Evolutionary conservation across 805 yeast genomes (phyloP).

Genomic region (Ogataea siamensis): DNA sequence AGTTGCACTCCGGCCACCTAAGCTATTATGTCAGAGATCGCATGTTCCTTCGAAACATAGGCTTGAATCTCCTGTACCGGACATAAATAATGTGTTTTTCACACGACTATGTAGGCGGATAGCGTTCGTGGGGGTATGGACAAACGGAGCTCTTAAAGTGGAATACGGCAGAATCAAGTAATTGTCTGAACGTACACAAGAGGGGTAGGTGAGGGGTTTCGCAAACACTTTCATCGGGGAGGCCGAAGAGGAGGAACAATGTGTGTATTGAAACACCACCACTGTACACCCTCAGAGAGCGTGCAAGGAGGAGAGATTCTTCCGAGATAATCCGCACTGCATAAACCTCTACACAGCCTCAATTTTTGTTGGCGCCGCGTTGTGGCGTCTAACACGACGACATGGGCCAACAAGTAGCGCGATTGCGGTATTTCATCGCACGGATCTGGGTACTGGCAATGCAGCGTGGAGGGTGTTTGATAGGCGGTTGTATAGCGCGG

Average conservation of each 20-base stretch:
- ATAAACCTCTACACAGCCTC: slow-evolving; percentile 8
- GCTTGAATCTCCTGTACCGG: slow-evolving; percentile 1
- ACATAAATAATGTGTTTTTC: background rate
- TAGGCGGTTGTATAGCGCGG: no score
- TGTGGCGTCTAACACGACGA: no score
- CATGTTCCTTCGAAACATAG: no score
- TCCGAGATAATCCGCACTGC: slow-evolving; percentile 14
- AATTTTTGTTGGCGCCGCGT: no score
- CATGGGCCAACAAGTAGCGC: background rate
- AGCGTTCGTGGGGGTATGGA: slow-evolving; percentile 1
- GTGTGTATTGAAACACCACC: background rate
- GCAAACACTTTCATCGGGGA: no score
- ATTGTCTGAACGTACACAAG: slow-evolving; percentile 1
- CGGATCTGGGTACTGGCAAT: no score
- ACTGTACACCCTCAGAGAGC: background rate
- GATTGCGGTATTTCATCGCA: background rate
- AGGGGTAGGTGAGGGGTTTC: slow-evolving; percentile 10
- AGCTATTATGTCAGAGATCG: background rate
- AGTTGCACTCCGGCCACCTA: background rate
- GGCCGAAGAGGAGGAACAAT: background rate
- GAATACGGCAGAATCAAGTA: no score
- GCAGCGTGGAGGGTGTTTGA: no score
- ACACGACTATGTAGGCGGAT: slow-evolving; percentile 1
- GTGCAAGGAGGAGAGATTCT: background rate
- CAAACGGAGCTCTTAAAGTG: slow-evolving; percentile 1